Evolutionary conservation across 495 filamentous ascomycete genomes (phyloP), one percentile per base, ranked within the genome.

Genomic region (Penicillium pancosmium): DNA sequence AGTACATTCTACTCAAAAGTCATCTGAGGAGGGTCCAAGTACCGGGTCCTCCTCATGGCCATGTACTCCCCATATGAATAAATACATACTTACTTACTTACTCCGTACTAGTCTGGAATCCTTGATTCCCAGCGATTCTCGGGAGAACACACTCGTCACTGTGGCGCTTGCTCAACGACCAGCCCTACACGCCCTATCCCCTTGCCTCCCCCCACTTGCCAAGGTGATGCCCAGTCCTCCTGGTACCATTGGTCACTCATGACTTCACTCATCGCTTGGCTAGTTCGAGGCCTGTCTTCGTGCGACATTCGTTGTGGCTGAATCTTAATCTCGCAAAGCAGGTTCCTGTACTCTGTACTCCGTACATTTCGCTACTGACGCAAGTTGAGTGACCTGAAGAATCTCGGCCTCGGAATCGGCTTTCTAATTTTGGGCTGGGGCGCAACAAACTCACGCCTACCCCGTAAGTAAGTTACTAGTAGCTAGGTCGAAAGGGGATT

Each of bases 151-250:
- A 11, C 16, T 56, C 55, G 38, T 57, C 55, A 57, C 27, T 38
- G 38, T 59, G 50, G 53, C 53, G 59, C 43, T 52, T 54, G 25
- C 40, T 19, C 46, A 27, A 48, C 46, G 9, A 27, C 43, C 46
- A 48, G 27, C 56, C 60, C 56, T 61, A 64, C 61, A 50, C 41
- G 67, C 67, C 67, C 67, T 67, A 67, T 21, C 19, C 27, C 18
- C 16, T 19, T 19, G 38, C 12, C 54, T 23, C 34, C 47, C 66
- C 57, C 63, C 67, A 67, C 64, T 52, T 62, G 60, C 61, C 64
- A 64, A 69, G 66, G 43, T 55, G 38, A 33, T 35, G 55, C 57
- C 46, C 12, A 23, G 4, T n/a, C 46, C 21, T 27, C 41, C 7
- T 50, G 38, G 33, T 40, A 38, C 57, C 50, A 65, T 62, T 59